Evolutionary conservation across 2,329 filamentous ascomycete genomes (phyloP), one percentile per base, ranked within the genome.

Genomic region (Atkinsonella hypoxylon): DNA sequence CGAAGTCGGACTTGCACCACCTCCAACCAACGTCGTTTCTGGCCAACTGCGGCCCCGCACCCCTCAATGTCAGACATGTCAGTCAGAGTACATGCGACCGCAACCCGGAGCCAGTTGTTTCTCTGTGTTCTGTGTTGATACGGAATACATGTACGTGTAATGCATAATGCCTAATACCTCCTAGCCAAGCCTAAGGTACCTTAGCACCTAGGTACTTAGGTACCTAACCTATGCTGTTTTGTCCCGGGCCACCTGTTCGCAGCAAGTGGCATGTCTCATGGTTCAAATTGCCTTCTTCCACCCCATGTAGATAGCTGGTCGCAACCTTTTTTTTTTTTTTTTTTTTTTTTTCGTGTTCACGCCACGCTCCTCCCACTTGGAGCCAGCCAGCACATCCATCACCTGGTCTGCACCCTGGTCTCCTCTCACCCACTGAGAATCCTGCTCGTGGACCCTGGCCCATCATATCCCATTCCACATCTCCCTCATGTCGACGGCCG

Each of bases 1-100:
- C 50, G 46, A 49, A 41, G 44, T 51, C 50, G 50, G 50, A 47
- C 45, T 43, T 49, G 47, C 22, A 48, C 18, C 31, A 17, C 31
- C 32, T 34, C 13, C 10, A 34, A 8, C 13, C 20, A 22, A 34
- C 32, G 32, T 34, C 32, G 32, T 34, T 34, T 34, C 13, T 10
- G 32, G 32, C 32, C 32, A 41, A n/a, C 17, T 41, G 4, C 12
- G 3, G 11, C 3, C 32, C 32, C 32, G 20, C 20, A 22, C 20
- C 20, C 20, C 20, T 22, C 20, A 22, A 22, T 22, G 20, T 22
- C n/a, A 15, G 8, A n/a, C n/a, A n/a, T n/a, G 17, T 15, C 6
- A 18, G n/a, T 15, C 13, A 18, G 38, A 40, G 38, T 40, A n/a
- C 6, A 41, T 41, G 17, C 17, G 8, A 20, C n/a, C 10, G 13